phyloP scores from a whole-genome alignment of 2,329 filamentous ascomycete species.

The Pestalotiopsis sp. region DNA sequence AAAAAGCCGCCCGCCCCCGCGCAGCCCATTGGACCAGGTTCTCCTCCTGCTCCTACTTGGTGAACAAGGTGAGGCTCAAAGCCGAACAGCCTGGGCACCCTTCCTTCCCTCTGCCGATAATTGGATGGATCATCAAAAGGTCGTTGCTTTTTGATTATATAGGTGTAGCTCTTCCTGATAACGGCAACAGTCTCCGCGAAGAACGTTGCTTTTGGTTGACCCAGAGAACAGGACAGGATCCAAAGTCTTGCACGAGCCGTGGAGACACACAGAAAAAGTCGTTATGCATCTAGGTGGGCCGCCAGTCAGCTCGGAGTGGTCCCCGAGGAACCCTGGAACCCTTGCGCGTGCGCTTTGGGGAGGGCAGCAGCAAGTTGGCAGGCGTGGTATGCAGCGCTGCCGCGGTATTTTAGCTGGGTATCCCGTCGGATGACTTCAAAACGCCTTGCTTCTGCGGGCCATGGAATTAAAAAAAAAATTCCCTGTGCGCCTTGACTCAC shows the following conservation, averaged over 20 bases:
- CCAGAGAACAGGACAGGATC: not conserved
- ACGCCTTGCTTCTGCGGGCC: not conserved
- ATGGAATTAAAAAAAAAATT: not conserved
- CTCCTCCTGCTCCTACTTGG: not conserved
- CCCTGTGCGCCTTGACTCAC: not conserved
- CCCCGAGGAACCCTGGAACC: not conserved
- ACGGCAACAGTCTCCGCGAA: not conserved
- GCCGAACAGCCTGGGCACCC: not conserved
- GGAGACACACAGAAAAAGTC: not conserved
- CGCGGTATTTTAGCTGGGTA: not conserved
- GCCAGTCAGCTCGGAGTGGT: not conserved
- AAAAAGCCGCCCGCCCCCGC: not conserved
- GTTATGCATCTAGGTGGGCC: not conserved
- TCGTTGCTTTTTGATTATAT: too few species aligned
- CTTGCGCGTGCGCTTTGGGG: not conserved
- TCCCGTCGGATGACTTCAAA: not conserved
- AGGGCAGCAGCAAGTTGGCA: not conserved
- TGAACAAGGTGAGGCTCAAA: not conserved
- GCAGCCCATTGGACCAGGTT: not conserved
- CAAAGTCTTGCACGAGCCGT: not conserved
- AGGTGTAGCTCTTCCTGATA: not conserved
- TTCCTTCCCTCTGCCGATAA: too few species aligned
- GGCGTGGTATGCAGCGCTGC: not conserved
- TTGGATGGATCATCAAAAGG: too few species aligned
- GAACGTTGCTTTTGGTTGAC: not conserved